phyloP scores from a whole-genome alignment of 768 basidiomycete species.

The Pulveroboletus ravenelii region DNA sequence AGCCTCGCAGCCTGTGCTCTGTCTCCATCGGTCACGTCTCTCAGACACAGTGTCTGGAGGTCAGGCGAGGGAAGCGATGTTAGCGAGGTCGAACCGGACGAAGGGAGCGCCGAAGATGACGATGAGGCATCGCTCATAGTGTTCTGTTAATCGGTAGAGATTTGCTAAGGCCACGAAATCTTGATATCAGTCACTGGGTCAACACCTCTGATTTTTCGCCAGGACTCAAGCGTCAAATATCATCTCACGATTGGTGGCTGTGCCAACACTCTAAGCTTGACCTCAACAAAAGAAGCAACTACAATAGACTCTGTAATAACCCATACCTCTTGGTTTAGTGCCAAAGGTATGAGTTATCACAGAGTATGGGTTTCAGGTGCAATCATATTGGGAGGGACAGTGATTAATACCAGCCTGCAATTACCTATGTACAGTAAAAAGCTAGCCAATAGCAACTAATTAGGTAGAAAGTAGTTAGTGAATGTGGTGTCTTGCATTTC shows the following conservation, averaged over 20 bases:
- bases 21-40: constrained; percentile 66
- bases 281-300: not conserved
- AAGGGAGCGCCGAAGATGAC: constrained; percentile 32
- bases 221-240: constrained; percentile 8
- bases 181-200: not conserved
- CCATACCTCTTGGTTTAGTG: no score
- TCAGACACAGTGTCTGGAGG: constrained; percentile 46
- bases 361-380: no score
- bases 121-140: constrained; percentile 23
- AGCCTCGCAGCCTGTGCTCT: constrained; percentile 61
- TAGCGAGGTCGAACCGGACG: constrained; percentile 48
- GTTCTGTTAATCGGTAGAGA: constrained; percentile 1
- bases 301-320: no score
- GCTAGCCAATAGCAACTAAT: no score
- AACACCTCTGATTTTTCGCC: constrained; percentile 1
- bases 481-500: no score
- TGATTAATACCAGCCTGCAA: no score
- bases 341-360: no score
- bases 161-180: not conserved
- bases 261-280: constrained; percentile 1
- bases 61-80: constrained; percentile 60
- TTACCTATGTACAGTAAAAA: no score
- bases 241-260: constrained; percentile 32
- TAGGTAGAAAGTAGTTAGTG: no score
- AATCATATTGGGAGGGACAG: no score